A percentile compares a stretch with the other conserved stretches of the same genome.
phyloP scores from a whole-genome alignment of 1,284 basidiomycete genomes.

The Ceratobasidium sp. region DNA sequence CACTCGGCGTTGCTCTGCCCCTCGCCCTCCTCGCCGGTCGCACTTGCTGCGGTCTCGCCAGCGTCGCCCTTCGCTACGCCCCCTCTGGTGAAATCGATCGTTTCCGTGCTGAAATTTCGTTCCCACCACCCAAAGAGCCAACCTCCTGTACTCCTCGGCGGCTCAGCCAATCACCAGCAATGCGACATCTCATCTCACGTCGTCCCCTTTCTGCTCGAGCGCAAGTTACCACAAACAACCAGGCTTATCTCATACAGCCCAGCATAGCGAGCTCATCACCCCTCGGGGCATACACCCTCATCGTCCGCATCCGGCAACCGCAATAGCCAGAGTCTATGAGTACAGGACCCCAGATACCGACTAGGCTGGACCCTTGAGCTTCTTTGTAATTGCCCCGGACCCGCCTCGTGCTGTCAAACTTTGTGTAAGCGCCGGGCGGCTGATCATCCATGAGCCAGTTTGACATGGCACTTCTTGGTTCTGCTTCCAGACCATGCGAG shows the following conservation, averaged over 20 bases:
- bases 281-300: neutral
- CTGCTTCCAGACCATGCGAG: neutral
- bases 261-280: neutral
- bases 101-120: too few species aligned
- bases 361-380: too few species aligned
- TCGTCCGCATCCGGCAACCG: neutral
- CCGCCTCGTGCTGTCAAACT: too few species aligned
- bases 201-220: too few species aligned
- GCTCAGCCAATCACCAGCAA: too few species aligned
- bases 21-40: neutral
- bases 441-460: slow-evolving; percentile 9
- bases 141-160: too few species aligned
- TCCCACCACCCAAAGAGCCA: too few species aligned
- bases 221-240: too few species aligned
- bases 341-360: neutral
- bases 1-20: neutral
- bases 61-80: neutral
- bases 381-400: too few species aligned
- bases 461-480: neutral
- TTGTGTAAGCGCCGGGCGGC: too few species aligned
- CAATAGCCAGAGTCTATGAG: neutral
- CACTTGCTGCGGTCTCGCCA: neutral
- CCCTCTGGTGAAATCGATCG: neutral
- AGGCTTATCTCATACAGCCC: neutral
- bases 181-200: neutral